phyloP scores from a whole-genome alignment of 352 stramenopile species.

The Globisporangium recalcitrans region DNA sequence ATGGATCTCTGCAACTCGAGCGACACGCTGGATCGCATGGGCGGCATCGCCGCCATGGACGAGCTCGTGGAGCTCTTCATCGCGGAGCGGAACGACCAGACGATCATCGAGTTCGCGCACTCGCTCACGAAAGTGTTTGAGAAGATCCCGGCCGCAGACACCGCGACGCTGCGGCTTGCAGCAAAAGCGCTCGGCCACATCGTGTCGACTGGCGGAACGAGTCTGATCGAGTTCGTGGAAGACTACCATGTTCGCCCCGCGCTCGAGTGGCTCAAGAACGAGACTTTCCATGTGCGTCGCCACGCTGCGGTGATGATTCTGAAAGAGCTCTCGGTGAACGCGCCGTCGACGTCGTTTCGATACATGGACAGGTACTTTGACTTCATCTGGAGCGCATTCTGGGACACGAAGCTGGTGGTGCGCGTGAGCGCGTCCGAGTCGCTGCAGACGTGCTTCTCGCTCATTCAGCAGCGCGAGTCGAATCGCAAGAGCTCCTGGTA shows the following conservation, averaged over 20 bases:
- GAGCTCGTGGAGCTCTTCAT: slow-evolving; percentile 88
- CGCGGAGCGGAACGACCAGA: slow-evolving; percentile 85
- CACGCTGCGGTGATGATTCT: slow-evolving; percentile 85
- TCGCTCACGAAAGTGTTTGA: slow-evolving; percentile 86
- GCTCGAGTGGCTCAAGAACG: slow-evolving; percentile 86
- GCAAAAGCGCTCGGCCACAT: slow-evolving; percentile 84
- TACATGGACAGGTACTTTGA: slow-evolving; percentile 90
- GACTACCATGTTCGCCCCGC: slow-evolving; percentile 86
- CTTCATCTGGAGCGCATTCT: slow-evolving; percentile 88
- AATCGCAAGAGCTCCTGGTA: slow-evolving; percentile 85
- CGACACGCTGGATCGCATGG: slow-evolving; percentile 75
- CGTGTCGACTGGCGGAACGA: slow-evolving; percentile 80
- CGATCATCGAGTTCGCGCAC: slow-evolving; percentile 87
- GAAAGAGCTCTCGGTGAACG: slow-evolving; percentile 83
- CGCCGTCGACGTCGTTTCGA: slow-evolving; percentile 77
- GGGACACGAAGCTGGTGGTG: slow-evolving; percentile 74
- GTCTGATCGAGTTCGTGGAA: slow-evolving; percentile 85
- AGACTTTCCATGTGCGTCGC: slow-evolving; percentile 83
- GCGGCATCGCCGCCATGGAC: slow-evolving; percentile 85
- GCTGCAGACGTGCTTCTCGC: slow-evolving; percentile 78
- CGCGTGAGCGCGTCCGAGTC: slow-evolving; percentile 79
- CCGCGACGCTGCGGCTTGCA: slow-evolving; percentile 64
- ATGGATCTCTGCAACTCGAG: slow-evolving; percentile 82
- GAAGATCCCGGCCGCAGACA: slow-evolving; percentile 75
- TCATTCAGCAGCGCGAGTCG: slow-evolving; percentile 86